Percentiles rank a stretch among this genome's conserved stretches.
Conservation (phyloP, 768 basidiomycete genomes). For the Hygrocybe coccinea region DNA sequence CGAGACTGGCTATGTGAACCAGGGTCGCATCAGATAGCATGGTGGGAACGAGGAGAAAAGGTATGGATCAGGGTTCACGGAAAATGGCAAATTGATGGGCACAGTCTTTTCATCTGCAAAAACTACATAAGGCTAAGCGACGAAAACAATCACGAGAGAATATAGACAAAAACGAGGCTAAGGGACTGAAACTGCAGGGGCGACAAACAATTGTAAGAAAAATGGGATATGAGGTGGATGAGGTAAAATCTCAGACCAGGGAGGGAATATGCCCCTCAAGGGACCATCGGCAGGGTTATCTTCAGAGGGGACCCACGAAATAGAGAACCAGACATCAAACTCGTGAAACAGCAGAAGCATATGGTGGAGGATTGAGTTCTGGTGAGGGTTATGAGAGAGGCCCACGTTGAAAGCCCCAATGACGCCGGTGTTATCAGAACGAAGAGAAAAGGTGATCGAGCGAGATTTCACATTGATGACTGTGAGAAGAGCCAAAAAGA, state of each 20-base stretch:
- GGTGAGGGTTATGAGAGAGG: conserved; percentile 24
- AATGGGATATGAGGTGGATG: not conserved
- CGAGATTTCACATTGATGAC: conserved; percentile 6
- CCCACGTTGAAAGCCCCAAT: conserved; percentile 25
- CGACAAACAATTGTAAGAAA: not conserved
- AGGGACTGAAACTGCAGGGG: not conserved
- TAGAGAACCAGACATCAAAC: conserved; percentile 24
- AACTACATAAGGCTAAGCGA: too few relatives aligned
- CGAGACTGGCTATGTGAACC: not conserved
- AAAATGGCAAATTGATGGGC: too few relatives aligned
- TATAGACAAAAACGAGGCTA: too few relatives aligned
- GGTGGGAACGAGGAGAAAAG: too few relatives aligned
- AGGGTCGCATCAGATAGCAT: too few relatives aligned
- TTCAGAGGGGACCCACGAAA: conserved; percentile 22
- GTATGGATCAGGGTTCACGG: too few relatives aligned
- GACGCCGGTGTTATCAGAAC: conserved; percentile 30
- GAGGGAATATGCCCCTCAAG: conserved; percentile 5
- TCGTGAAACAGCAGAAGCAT: conserved; percentile 22
- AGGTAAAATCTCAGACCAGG: not conserved
- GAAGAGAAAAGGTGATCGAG: conserved; percentile 18
- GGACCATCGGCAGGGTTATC: conserved; percentile 20
- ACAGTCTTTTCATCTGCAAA: too few relatives aligned
- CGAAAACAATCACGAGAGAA: too few relatives aligned
- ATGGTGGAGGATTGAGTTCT: conserved; percentile 25
- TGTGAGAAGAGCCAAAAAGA: conserved; percentile 21